Percentiles rank a stretch among this genome's conserved stretches.
These are phyloP conservation scores for Physcomitrellopsis africana DNA, from an alignment of 225 moss, liverwort and hornwort genomes.

Conservation along the genomic window DNA sequence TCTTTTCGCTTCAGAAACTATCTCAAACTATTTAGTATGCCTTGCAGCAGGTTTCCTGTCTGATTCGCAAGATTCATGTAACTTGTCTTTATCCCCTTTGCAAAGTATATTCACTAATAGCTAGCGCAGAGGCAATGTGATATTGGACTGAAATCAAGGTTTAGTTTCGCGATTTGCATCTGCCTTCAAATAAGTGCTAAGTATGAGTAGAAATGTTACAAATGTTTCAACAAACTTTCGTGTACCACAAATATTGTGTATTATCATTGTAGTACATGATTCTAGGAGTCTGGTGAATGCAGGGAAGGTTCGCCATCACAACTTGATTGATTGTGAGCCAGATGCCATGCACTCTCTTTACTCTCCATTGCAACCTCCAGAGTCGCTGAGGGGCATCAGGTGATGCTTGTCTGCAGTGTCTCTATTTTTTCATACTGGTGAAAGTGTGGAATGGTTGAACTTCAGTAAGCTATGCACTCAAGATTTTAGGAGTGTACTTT, in stretches of 20 bases:
- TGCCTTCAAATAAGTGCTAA: not conserved
- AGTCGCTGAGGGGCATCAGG: constrained; percentile 54
- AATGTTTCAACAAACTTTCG: not conserved
- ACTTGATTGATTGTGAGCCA: constrained; percentile 51
- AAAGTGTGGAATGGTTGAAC: constrained; percentile 13
- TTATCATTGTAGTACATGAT: constrained; percentile 1
- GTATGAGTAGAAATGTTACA: not conserved
- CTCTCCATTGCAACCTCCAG: constrained; percentile 61
- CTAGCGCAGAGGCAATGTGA: not conserved
- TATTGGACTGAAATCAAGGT: not conserved
- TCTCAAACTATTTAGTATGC: constrained; percentile 7
- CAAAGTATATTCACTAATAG: constrained; percentile 11
- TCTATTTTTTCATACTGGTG: constrained; percentile 9
- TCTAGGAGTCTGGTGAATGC: constrained; percentile 28
- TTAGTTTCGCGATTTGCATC: constrained; percentile 3
- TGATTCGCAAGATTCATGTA: not conserved
- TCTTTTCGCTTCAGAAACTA: not conserved
- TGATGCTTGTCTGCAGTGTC: constrained; percentile 39
- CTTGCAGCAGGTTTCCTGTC: constrained; percentile 9
- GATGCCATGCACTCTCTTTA: constrained; percentile 67
- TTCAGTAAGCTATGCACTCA: constrained; percentile 20
- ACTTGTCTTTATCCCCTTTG: constrained; percentile 1
- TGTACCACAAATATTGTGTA: not conserved
- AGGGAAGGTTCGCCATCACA: constrained; percentile 59
- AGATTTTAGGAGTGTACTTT: not conserved